Percentiles rank a stretch among this genome's conserved stretches.
Evolutionary conservation across 495 filamentous ascomycete genomes (phyloP).

Genomic region (Aspergillus baeticus): DNA sequence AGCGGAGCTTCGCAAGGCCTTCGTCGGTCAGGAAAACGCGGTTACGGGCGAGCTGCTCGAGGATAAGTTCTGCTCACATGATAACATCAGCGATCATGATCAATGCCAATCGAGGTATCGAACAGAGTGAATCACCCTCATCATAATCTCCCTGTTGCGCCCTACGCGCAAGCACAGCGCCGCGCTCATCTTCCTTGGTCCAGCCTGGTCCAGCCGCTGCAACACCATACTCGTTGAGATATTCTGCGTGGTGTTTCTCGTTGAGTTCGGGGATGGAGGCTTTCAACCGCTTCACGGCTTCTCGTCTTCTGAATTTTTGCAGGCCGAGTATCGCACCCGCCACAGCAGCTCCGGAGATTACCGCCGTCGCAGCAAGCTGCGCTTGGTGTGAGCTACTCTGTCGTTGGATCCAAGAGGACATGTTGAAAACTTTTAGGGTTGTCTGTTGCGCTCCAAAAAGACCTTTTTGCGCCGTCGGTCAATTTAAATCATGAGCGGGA

Average conservation of each 20-base stretch:
- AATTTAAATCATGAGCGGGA: not conserved
- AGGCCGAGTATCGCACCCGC: constrained; percentile 70
- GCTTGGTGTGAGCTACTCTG: constrained; percentile 51
- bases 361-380: constrained; percentile 74
- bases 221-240: constrained; percentile 75
- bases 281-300: constrained; percentile 66
- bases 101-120: not conserved
- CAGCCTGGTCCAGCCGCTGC: constrained; percentile 52
- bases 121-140: constrained; percentile 54
- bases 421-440: constrained; percentile 18
- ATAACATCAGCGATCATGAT: not conserved
- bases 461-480: not conserved
- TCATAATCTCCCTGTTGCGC: constrained; percentile 89
- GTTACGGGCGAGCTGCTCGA: constrained; percentile 95
- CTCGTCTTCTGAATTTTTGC: constrained; percentile 61
- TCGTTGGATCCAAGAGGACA: constrained; percentile 59
- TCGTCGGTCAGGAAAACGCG: constrained; percentile 83
- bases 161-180: constrained; percentile 70
- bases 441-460: not conserved
- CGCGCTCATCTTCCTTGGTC: constrained; percentile 76
- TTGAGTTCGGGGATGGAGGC: constrained; percentile 63
- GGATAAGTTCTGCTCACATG: constrained; percentile 67
- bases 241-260: constrained; percentile 42
- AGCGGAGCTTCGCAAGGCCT: constrained; percentile 75
- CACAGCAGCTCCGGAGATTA: constrained; percentile 72